phyloP scores from a whole-genome alignment of 192 early-diverging fungal genomes.

The Backusella sp. region DNA sequence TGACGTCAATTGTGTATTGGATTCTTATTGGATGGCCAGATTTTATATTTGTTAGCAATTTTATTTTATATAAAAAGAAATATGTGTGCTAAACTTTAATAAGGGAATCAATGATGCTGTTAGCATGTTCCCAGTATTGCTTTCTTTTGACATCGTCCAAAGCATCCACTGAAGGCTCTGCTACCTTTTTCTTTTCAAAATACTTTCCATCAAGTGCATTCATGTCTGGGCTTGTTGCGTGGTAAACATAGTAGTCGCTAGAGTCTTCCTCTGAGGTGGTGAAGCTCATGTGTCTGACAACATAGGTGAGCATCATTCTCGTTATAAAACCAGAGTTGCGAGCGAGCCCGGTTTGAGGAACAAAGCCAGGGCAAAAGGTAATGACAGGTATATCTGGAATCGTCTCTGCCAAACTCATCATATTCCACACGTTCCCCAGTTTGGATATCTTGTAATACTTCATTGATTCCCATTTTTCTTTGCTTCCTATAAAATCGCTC shows the following conservation, averaged over 20 bases:
- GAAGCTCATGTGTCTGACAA: slow-evolving; percentile 14
- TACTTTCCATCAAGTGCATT: background rate
- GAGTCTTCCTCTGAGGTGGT: slow-evolving; percentile 11
- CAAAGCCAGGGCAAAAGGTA: slow-evolving; percentile 29
- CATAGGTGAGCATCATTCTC: slow-evolving; percentile 6
- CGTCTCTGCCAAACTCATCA: slow-evolving; percentile 5
- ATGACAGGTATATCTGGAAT: slow-evolving; percentile 3
- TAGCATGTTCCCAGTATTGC: slow-evolving; percentile 21
- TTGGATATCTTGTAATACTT: slow-evolving; percentile 28
- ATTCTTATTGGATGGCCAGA: background rate
- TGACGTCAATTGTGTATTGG: background rate
- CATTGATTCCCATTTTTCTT: slow-evolving; percentile 21
- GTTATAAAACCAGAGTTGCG: slow-evolving; percentile 2
- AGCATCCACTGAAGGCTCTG: slow-evolving; percentile 12
- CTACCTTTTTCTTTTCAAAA: background rate
- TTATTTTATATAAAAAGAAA: background rate
- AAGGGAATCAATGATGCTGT: background rate
- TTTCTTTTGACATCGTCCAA: background rate
- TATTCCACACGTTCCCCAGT: slow-evolving; percentile 8
- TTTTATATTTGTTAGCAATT: background rate
- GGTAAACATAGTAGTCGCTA: slow-evolving; percentile 19
- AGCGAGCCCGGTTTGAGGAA: slow-evolving; percentile 20
- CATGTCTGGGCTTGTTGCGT: slow-evolving; percentile 17
- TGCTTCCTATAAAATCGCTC: background rate
- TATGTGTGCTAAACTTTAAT: background rate